These are phyloP conservation scores for Barnettozyma vustinii DNA, from an alignment of 805 yeast species.

Conservation along the genomic window DNA sequence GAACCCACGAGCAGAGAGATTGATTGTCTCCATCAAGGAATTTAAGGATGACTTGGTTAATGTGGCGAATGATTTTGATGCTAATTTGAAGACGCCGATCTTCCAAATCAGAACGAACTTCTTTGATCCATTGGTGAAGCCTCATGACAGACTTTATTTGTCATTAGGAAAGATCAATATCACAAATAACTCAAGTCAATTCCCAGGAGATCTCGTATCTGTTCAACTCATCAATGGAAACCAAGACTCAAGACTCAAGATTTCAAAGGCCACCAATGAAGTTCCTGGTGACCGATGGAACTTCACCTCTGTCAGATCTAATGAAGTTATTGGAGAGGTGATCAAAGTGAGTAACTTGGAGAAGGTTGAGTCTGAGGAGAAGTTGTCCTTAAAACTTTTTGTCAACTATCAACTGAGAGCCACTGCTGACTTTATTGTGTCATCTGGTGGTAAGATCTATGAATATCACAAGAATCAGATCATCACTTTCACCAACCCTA, in stretches of 20 bases:
- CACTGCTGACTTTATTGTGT: slow-evolving; percentile 47
- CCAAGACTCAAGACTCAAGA: slow-evolving; percentile 44
- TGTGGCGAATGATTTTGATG: slow-evolving; percentile 29
- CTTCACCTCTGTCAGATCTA: slow-evolving; percentile 66
- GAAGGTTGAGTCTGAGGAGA: slow-evolving; percentile 44
- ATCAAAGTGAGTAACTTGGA: slow-evolving; percentile 59
- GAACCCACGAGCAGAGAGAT: slow-evolving; percentile 71
- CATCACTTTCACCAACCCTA: slow-evolving; percentile 34
- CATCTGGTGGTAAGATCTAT: slow-evolving; percentile 40
- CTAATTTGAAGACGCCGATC: slow-evolving; percentile 44
- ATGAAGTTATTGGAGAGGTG: slow-evolving; percentile 68
- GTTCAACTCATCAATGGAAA: slow-evolving; percentile 51
- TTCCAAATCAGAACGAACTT: slow-evolving; percentile 59
- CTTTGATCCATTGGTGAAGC: slow-evolving; percentile 57
- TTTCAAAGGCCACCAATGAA: slow-evolving; percentile 68
- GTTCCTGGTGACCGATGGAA: slow-evolving; percentile 50
- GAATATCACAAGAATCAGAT: slow-evolving; percentile 46
- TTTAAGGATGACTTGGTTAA: slow-evolving; percentile 42
- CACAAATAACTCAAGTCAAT: slow-evolving; percentile 24
- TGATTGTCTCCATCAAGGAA: slow-evolving; percentile 70
- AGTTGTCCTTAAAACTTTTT: slow-evolving; percentile 49
- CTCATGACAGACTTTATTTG: slow-evolving; percentile 57
- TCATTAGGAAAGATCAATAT: slow-evolving; percentile 45
- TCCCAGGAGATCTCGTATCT: slow-evolving; percentile 26
- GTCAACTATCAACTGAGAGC: slow-evolving; percentile 62